Percentiles rank a stretch among this genome's conserved stretches.
Evolutionary conservation across 805 yeast genomes (phyloP).

Genomic region (Barnettozyma salicaria): DNA sequence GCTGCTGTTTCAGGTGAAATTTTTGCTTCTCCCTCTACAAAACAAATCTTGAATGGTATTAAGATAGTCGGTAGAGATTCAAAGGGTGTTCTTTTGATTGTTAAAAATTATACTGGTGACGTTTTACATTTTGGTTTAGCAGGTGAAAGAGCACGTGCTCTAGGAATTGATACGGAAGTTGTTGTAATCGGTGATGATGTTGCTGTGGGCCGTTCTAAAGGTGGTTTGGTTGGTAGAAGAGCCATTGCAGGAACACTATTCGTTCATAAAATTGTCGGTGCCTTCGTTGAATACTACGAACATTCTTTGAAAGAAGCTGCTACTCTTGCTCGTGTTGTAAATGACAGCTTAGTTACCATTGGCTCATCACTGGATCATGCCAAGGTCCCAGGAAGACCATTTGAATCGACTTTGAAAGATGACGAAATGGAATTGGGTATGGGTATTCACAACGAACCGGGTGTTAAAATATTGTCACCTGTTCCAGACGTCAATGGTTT

Average conservation of each 20-base stretch:
- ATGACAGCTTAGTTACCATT: slow-evolving; percentile 68
- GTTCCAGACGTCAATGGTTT: slow-evolving; percentile 68
- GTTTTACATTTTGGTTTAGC: slow-evolving; percentile 89
- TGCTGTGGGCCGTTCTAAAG: slow-evolving; percentile 85
- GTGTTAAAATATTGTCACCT: slow-evolving; percentile 46
- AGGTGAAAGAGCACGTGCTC: slow-evolving; percentile 77
- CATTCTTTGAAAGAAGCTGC: slow-evolving; percentile 48
- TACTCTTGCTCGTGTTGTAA: slow-evolving; percentile 53
- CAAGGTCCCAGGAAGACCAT: slow-evolving; percentile 77
- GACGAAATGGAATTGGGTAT: slow-evolving; percentile 84
- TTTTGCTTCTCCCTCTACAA: slow-evolving; percentile 95
- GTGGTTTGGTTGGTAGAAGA: slow-evolving; percentile 89
- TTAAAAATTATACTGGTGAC: slow-evolving; percentile 94
- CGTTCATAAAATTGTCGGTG: slow-evolving; percentile 83
- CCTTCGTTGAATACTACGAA: slow-evolving; percentile 44
- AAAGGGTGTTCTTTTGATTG: slow-evolving; percentile 70
- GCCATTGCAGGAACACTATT: slow-evolving; percentile 89
- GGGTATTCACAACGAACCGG: slow-evolving; percentile 96
- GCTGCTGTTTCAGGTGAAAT: slow-evolving; percentile 87
- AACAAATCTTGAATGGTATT: slow-evolving; percentile 70
- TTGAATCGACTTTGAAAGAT: slow-evolving; percentile 44
- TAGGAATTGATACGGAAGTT: slow-evolving; percentile 66
- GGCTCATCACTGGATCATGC: slow-evolving; percentile 89
- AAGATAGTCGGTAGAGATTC: slow-evolving; percentile 35
- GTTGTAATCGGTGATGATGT: slow-evolving; percentile 88